Conservation (phyloP, 192 early-diverging fungal genomes). For the Chytriomyces hyalinus region DNA sequence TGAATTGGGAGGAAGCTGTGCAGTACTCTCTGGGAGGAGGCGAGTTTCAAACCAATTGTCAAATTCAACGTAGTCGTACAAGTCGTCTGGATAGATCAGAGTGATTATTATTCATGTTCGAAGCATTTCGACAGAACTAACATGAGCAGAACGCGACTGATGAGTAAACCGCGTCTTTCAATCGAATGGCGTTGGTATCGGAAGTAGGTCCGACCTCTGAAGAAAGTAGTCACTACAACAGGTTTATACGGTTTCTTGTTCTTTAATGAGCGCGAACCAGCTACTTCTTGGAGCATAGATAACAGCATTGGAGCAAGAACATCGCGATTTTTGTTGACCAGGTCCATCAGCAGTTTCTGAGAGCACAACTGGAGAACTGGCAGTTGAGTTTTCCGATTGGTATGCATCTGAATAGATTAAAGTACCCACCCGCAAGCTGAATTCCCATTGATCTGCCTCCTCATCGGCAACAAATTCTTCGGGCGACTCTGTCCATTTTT, state of each 20-base stretch:
- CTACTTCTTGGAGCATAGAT: constrained; percentile 60
- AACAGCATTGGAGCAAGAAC: constrained; percentile 68
- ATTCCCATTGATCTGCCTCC: constrained; percentile 86
- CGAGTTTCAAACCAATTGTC: constrained; percentile 69
- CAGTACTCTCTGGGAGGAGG: constrained; percentile 47
- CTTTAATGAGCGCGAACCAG: constrained; percentile 37
- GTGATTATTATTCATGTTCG: no score
- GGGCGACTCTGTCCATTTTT: constrained; percentile 82
- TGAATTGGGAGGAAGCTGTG: background rate
- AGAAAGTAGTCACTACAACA: background rate
- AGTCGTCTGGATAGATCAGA: constrained; percentile 48
- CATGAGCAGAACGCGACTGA: constrained; percentile 79
- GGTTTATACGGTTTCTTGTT: background rate
- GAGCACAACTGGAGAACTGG: constrained; percentile 67
- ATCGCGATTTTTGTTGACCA: constrained; percentile 71
- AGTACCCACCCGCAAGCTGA: constrained; percentile 73
- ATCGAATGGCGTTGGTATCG: constrained; percentile 57
- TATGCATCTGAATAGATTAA: constrained; percentile 4
- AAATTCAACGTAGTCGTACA: constrained; percentile 84
- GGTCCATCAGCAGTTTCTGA: constrained; percentile 80
- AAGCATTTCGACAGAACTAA: background rate
- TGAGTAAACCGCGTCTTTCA: constrained; percentile 81
- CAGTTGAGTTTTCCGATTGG: background rate
- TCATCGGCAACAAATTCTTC: constrained; percentile 82
- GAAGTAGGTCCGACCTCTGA: constrained; percentile 31